Percentiles rank a stretch among this genome's conserved stretches.
These are phyloP conservation scores for Boletus vinaceobasis DNA, from an alignment of 768 basidiomycete genomes.

Conservation along the genomic window DNA sequence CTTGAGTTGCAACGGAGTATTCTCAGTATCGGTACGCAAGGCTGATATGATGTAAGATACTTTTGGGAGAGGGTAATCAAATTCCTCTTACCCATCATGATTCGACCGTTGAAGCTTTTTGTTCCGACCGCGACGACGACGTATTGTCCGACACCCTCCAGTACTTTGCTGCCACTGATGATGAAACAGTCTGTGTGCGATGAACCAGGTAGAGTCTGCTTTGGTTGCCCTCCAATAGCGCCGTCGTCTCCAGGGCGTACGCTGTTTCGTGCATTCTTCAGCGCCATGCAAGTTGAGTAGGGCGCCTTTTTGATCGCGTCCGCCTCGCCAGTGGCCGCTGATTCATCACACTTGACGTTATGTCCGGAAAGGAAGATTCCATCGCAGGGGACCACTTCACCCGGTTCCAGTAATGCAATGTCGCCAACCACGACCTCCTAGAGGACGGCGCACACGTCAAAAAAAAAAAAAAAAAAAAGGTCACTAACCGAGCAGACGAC, in stretches of 20 bases:
- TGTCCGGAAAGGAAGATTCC: slow-evolving; percentile 92
- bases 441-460: slow-evolving; percentile 19
- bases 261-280: slow-evolving; percentile 35
- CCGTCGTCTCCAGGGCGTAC: slow-evolving; percentile 19
- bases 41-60: slow-evolving; percentile 42
- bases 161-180: slow-evolving; percentile 86
- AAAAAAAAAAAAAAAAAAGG: slow-evolving; percentile 15
- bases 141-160: slow-evolving; percentile 92
- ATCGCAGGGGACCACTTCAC: slow-evolving; percentile 94
- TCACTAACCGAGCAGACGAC: background rate
- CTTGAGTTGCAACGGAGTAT: slow-evolving; percentile 92
- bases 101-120: slow-evolving; percentile 92
- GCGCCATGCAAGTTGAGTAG: slow-evolving; percentile 68
- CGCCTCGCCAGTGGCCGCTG: slow-evolving; percentile 93
- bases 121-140: slow-evolving; percentile 90
- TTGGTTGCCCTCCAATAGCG: slow-evolving; percentile 23
- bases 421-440: slow-evolving; percentile 94
- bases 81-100: slow-evolving; percentile 83
- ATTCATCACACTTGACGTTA: slow-evolving; percentile 94
- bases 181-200: slow-evolving; percentile 88
- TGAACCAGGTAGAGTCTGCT: slow-evolving; percentile 7
- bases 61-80: background rate
- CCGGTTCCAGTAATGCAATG: slow-evolving; percentile 86
- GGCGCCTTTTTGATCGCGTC: slow-evolving; percentile 89
- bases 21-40: slow-evolving; percentile 79